These are phyloP conservation scores for Postia placenta DNA, from an alignment of 768 basidiomycete species.

Conservation along the genomic window DNA sequence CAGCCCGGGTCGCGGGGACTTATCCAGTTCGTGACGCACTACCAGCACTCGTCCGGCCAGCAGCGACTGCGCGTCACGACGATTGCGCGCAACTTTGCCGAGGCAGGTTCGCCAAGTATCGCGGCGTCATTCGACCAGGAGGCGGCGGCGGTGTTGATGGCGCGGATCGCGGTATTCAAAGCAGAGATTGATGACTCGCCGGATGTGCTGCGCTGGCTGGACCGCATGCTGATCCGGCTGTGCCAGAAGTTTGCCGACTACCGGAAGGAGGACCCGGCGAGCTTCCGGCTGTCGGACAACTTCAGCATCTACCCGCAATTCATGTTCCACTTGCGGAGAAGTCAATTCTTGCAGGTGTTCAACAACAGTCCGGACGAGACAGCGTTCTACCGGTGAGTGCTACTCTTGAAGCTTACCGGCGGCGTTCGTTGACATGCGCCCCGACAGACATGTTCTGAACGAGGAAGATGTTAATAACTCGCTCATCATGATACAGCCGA, in stretches of 20 bases:
- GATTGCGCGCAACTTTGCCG: conserved; percentile 95
- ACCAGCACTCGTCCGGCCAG: conserved; percentile 95
- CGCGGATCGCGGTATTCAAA: conserved; percentile 97
- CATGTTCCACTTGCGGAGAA: conserved; percentile 98
- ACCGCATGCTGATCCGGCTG: conserved; percentile 95
- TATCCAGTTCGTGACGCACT: conserved; percentile 98
- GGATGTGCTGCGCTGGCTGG: conserved; percentile 94
- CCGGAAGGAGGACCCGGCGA: conserved; percentile 92
- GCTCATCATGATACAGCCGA: conserved; percentile 99
- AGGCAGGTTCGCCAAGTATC: conserved; percentile 91
- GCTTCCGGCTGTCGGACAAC: conserved; percentile 90
- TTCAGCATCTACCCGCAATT: conserved; percentile 99
- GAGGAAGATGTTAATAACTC: conserved; percentile 99
- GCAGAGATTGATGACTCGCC: conserved; percentile 98
- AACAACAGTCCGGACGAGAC: conserved; percentile 99
- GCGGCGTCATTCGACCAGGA: conserved; percentile 97
- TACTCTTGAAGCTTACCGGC: background rate
- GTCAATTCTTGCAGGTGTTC: conserved; percentile 98
- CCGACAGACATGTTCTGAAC: conserved; percentile 79
- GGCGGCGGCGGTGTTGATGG: conserved; percentile 96
- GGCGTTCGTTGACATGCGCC: background rate
- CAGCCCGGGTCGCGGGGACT: conserved; percentile 87
- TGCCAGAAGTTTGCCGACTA: conserved; percentile 99
- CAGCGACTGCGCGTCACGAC: conserved; percentile 96
- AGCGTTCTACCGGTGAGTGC: conserved; percentile 84